These are phyloP conservation scores for Euptelea pleiosperma DNA, from an alignment of 164 flowering plant genomes.

Conservation along the genomic window DNA sequence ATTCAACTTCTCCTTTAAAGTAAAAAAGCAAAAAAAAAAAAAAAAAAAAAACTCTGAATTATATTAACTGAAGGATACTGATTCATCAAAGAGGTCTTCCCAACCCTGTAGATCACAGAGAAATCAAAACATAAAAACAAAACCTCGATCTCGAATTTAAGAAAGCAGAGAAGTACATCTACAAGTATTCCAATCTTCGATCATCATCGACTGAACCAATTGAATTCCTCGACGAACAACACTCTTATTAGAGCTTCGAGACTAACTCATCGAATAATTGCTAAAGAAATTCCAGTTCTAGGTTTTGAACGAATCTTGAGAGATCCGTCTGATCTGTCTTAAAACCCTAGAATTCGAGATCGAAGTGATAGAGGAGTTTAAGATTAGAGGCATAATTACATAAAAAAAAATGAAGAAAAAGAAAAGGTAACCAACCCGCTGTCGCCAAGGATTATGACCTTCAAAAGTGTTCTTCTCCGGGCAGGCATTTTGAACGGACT, in stretches of 20 bases:
- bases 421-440: constrained; percentile 56
- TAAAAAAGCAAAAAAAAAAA: background rate
- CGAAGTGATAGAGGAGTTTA: background rate
- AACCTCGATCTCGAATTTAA: background rate
- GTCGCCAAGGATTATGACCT: constrained; percentile 93
- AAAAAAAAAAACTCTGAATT: background rate
- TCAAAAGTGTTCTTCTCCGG: constrained; percentile 72
- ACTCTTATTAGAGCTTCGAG: too few species aligned
- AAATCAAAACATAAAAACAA: background rate
- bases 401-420: background rate
- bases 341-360: constrained; percentile 12
- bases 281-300: constrained; percentile 6
- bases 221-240: background rate
- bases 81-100: constrained; percentile 86
- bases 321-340: background rate
- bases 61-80: constrained; percentile 49
- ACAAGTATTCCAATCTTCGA: background rate
- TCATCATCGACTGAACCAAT: background rate
- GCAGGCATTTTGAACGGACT: constrained; percentile 51
- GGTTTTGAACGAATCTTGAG: constrained; percentile 3
- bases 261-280: too few species aligned
- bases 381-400: background rate
- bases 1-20: background rate
- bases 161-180: background rate
- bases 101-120: constrained; percentile 50